These are phyloP conservation scores for Eimeria necatrix DNA, from an alignment of 169 alveolate species.

Conservation along the genomic window DNA sequence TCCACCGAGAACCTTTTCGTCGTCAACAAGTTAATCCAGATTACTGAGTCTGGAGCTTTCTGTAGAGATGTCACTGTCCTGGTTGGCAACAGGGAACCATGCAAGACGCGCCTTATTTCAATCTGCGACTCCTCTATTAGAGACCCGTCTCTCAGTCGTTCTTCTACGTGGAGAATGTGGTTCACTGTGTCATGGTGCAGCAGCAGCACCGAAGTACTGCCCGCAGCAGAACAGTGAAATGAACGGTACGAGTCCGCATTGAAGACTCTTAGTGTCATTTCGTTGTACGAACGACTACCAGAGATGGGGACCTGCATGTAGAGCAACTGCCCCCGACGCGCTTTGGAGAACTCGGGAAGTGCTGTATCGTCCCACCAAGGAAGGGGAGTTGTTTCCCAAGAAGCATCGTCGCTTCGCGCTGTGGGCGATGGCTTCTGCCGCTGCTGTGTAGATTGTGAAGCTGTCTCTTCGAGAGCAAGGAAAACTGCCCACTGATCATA, in stretches of 20 bases:
- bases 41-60: slow-evolving; percentile 58
- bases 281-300: slow-evolving; percentile 68
- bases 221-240: slow-evolving; percentile 73
- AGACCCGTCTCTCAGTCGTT: slow-evolving; percentile 66
- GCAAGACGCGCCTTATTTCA: slow-evolving; percentile 69
- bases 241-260: slow-evolving; percentile 64
- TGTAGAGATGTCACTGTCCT: slow-evolving; percentile 60
- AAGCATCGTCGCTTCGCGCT: not conserved
- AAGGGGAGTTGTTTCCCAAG: slow-evolving; percentile 59
- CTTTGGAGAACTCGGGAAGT: slow-evolving; percentile 15
- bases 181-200: slow-evolving; percentile 66
- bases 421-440: not conserved
- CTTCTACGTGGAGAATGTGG: slow-evolving; percentile 65
- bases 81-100: slow-evolving; percentile 56
- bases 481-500: slow-evolving; percentile 71
- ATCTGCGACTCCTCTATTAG: slow-evolving; percentile 47
- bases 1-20: slow-evolving; percentile 50
- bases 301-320: slow-evolving; percentile 73
- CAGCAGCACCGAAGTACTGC: slow-evolving; percentile 69
- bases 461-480: slow-evolving; percentile 72
- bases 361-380: slow-evolving; percentile 58
- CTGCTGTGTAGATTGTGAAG: not conserved
- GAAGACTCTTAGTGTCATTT: slow-evolving; percentile 59
- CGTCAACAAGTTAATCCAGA: slow-evolving; percentile 56
- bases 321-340: slow-evolving; percentile 62